Percentiles rank a stretch among this genome's conserved stretches.
These are phyloP conservation scores for Pyrus hybrid DNA, from an alignment of 331 rosid species.

Conservation along the genomic window DNA sequence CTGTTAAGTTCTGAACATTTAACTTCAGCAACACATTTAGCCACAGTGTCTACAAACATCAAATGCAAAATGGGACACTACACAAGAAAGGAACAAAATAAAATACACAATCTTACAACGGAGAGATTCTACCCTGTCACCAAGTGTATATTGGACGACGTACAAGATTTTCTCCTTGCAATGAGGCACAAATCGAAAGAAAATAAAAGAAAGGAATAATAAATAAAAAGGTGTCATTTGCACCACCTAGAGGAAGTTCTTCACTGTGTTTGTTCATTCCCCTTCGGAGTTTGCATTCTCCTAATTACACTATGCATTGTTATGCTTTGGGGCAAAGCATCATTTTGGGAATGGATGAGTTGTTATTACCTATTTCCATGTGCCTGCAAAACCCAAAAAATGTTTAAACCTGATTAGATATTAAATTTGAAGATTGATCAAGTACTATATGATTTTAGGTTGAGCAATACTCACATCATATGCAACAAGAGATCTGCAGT, in stretches of 20 bases:
- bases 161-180: neutral
- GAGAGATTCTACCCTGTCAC: neutral
- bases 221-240: neutral
- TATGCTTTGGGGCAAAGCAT: neutral
- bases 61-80: neutral
- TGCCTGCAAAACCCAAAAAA: slow-evolving; percentile 4
- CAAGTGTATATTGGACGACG: neutral
- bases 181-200: slow-evolving; percentile 7
- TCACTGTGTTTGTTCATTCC: neutral
- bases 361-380: slow-evolving; percentile 12
- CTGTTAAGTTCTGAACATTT: neutral
- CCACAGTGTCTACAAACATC: neutral
- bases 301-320: neutral
- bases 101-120: neutral
- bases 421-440: neutral
- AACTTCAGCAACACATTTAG: neutral
- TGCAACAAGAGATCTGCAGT: slow-evolving; percentile 62
- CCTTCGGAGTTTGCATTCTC: neutral
- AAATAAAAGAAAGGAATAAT: neutral
- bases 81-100: slow-evolving; percentile 16
- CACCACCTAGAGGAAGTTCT: neutral
- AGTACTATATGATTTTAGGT: neutral
- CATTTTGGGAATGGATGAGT: slow-evolving; percentile 14
- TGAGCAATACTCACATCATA: slow-evolving; percentile 48
- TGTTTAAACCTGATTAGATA: neutral